These are phyloP conservation scores for Apiotrichum gamsii DNA, from an alignment of 1,284 basidiomycete species.

Conservation along the genomic window DNA sequence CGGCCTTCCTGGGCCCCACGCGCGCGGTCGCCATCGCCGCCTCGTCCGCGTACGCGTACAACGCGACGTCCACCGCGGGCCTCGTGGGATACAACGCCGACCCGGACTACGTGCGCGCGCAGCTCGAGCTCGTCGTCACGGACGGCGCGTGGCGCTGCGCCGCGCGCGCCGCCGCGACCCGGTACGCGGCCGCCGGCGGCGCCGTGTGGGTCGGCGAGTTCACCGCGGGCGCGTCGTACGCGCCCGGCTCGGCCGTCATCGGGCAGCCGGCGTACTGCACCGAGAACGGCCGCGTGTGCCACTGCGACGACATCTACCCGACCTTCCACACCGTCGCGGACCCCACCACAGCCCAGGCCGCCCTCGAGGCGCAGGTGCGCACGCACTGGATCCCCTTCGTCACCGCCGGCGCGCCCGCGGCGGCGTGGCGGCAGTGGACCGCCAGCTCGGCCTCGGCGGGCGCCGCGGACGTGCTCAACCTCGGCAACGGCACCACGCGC, in stretches of 20 bases:
- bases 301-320: slow-evolving; percentile 40
- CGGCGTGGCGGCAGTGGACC: neutral
- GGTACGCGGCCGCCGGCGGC: slow-evolving; percentile 57
- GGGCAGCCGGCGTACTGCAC: slow-evolving; percentile 21
- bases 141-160: slow-evolving; percentile 56
- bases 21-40: too few species aligned
- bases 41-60: too few species aligned
- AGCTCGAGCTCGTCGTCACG: slow-evolving; percentile 57
- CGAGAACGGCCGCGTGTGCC: slow-evolving; percentile 36
- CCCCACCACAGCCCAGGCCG: slow-evolving; percentile 2
- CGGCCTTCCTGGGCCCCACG: too few species aligned
- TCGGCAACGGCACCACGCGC: slow-evolving; percentile 18
- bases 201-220: slow-evolving; percentile 66
- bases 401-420: slow-evolving; percentile 22
- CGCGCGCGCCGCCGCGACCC: slow-evolving; percentile 60
- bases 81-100: too few species aligned
- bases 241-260: too few species aligned
- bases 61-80: too few species aligned
- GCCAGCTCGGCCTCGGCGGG: neutral
- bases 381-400: slow-evolving; percentile 26
- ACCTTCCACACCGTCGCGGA: slow-evolving; percentile 23
- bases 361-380: slow-evolving; percentile 13
- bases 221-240: slow-evolving; percentile 61
- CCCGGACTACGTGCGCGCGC: too few species aligned
- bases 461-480: slow-evolving; percentile 7